Evolutionary conservation across 1,284 basidiomycete species (phyloP), one percentile per base, ranked within the genome.

Genomic region (Afroboletus lepidellus): DNA sequence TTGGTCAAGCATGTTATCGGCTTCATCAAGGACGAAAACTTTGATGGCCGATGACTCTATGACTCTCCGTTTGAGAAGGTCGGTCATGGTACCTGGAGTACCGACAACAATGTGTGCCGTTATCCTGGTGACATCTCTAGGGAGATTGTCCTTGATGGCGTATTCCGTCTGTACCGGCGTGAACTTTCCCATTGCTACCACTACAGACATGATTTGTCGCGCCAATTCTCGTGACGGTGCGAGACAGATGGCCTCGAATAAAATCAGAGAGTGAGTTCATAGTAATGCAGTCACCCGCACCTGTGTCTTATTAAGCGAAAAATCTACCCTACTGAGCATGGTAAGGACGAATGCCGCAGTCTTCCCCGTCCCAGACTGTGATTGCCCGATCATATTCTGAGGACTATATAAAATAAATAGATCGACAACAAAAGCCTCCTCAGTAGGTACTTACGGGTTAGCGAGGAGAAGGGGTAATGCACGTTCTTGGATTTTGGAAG

Each of bases 281-380:
- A 18, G 3, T 20, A 39, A 25, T 20, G 9, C 3, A 47, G 23
- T 27, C 1, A 34, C 39, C 38, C 77, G 53, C 54, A 91, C 92
- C 73, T 98, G 97, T 33, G 94, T 89, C 58, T 89, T 87, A 59
- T 90, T 82, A 51, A 87, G 75, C 30, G 81, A 79, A 62, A 90
- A 94, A 72, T 98, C 94, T 53, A 99, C 83, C 32, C 96, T 86
- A 66, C 90, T 94, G 21, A 99, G 83, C 95, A 99, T 99, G 25
- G 95, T 95, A 50, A 99, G 79, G 13, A 95, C 92, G 69, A 99
- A 99, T 3, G 97, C 97, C 7, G 97, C 97, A 4, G 97, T 99
- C 77, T 99, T 99, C 51, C 97, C 97, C 8, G 97, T 99, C 38
- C 97, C 97, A 23, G 97, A 99, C 70, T 99, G 97, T 45, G 94